A percentile compares a stretch with the other conserved stretches of the same genome.
These are phyloP conservation scores for Viola pubescens DNA, from an alignment of 441 rosid genomes.

Conservation along the genomic window DNA sequence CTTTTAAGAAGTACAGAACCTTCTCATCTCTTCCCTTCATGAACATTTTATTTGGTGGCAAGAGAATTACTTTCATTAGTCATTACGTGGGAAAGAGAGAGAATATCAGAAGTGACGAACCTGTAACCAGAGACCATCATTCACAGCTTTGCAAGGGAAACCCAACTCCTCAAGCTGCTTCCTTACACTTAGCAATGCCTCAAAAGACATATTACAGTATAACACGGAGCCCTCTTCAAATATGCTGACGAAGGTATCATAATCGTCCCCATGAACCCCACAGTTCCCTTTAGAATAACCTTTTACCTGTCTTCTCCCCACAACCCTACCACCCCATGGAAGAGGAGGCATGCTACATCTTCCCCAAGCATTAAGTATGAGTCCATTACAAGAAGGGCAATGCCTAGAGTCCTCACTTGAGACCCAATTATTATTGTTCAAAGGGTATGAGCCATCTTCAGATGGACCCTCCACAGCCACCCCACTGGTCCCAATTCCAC, in stretches of 20 bases:
- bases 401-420: constrained; percentile 55
- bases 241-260: constrained; percentile 70
- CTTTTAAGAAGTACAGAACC: background rate
- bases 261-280: constrained; percentile 65
- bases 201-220: constrained; percentile 93
- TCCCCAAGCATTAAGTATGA: constrained; percentile 71
- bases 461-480: constrained; percentile 81
- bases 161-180: constrained; percentile 94
- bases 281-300: constrained; percentile 46
- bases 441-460: constrained; percentile 54
- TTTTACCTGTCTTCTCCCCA: constrained; percentile 62
- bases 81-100: background rate
- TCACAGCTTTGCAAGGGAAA: constrained; percentile 92
- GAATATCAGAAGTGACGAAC: constrained; percentile 32
- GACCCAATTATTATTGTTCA: constrained; percentile 61
- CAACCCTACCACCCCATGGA: constrained; percentile 98
- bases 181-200: constrained; percentile 78
- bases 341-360: constrained; percentile 61
- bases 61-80: background rate
- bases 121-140: constrained; percentile 98
- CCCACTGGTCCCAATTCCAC: constrained; percentile 38
- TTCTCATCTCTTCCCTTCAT: background rate
- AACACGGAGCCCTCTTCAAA: constrained; percentile 93
- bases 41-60: background rate
- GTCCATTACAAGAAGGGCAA: constrained; percentile 48